These are phyloP conservation scores for Boletellus emodensis DNA, from an alignment of 768 basidiomycete species.

Conservation along the genomic window DNA sequence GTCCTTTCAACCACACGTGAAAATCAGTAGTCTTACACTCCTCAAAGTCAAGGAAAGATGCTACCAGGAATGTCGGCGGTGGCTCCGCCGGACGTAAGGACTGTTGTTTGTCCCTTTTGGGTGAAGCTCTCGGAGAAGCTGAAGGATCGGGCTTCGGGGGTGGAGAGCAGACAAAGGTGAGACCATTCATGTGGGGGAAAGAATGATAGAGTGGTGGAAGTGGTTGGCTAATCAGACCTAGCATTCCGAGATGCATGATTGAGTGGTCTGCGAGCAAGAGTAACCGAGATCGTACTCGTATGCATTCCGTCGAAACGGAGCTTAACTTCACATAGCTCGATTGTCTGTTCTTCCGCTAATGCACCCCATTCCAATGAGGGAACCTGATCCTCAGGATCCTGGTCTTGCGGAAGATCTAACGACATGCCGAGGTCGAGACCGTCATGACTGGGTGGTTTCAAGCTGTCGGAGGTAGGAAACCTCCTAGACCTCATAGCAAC, in stretches of 20 bases:
- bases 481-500: conserved; percentile 60
- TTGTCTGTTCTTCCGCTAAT: conserved; percentile 55
- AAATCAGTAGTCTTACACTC: conserved; percentile 45
- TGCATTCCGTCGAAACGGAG: conserved; percentile 43
- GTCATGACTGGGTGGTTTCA: conserved; percentile 26
- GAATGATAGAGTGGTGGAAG: conserved; percentile 43
- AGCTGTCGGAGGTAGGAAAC: conserved; percentile 38
- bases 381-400: conserved; percentile 19
- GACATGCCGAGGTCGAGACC: conserved; percentile 41
- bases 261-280: neutral
- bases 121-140: conserved; percentile 23
- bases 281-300: conserved; percentile 37
- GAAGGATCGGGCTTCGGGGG: conserved; percentile 25
- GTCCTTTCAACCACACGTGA: neutral
- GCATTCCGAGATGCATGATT: conserved; percentile 2
- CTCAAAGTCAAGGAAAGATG: conserved; percentile 55
- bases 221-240: conserved; percentile 43
- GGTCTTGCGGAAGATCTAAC: conserved; percentile 22
- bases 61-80: conserved; percentile 44
- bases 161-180: conserved; percentile 46
- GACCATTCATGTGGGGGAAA: conserved; percentile 35
- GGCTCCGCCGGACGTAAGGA: conserved; percentile 23
- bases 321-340: conserved; percentile 60
- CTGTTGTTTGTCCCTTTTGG: conserved; percentile 27
- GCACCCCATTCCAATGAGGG: conserved; percentile 43